Evolutionary conservation across 768 basidiomycete species (phyloP), one percentile per base, ranked within the genome.

Genomic region (Russula brevipes): DNA sequence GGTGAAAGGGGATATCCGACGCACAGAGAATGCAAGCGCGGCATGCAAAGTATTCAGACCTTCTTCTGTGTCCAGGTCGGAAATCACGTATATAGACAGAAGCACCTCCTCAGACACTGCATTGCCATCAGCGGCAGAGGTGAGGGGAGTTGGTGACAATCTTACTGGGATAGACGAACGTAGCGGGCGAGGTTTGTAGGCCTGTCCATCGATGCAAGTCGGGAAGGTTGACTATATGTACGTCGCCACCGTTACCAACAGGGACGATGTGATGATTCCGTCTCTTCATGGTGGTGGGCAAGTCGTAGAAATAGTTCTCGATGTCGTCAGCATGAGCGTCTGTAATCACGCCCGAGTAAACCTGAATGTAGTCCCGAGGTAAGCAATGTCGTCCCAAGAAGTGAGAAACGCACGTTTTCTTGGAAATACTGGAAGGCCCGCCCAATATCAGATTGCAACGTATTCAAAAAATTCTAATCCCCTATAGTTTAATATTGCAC

Each of bases 221-320:
- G 0, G 80, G 78, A 10, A 91, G 70, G 67, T 82, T 83, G 61
- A 82, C 72, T 31, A 91, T 75, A 33, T 76, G 77, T 11, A 90
- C 71, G 42, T 76, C 75, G 17, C 78, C 78, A 3, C 79, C 70
- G 39, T 75, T 77, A 14, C 75, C 74, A 8, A 77, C 70, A 0
- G 87, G 84, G 69, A 85, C 83, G 58, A 98, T 85, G 70, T 89
- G 84, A 33, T 75, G 77, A 73, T 93, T 98, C n/a, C 97, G 76
- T 11, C 87, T 80, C 59, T 80, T 76, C 46, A 79, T 78, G 0
- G 91, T 85, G 0, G 82, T 83, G 0, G 94, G 90, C 6, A 94
- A 80, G 69, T 96, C 92, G 71, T 96, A 98, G 76, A 98, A 98
- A 75, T 90, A 94, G 14, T 80, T 87, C 36, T 82, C 74, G 58